Percentiles rank a stretch among this genome's conserved stretches.
phyloP scores from a whole-genome alignment of 2,329 filamentous ascomycete species.

The Orbilia quercus region DNA sequence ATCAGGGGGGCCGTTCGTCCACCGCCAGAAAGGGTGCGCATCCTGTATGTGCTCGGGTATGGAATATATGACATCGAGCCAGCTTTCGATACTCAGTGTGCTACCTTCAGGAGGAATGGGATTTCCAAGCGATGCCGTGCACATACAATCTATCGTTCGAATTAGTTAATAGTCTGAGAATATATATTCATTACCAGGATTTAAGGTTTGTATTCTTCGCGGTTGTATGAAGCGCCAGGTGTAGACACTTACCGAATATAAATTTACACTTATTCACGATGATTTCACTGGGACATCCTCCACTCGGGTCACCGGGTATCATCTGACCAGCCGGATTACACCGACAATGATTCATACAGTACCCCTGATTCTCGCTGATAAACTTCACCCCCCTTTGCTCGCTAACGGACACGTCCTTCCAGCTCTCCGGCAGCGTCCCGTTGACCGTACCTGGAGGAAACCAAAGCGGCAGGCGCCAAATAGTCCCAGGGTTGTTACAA shows the following conservation, averaged over 20 bases:
- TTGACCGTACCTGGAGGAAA: not conserved
- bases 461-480: not conserved
- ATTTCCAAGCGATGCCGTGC: not conserved
- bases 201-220: too few species aligned
- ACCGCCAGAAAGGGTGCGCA: not conserved
- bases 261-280: not conserved
- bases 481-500: not conserved
- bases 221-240: not conserved
- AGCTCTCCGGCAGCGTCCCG: not conserved
- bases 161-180: too few species aligned
- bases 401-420: not conserved
- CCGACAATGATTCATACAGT: not conserved
- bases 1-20: conserved; percentile 3
- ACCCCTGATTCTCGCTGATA: not conserved
- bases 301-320: not conserved
- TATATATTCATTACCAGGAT: too few species aligned
- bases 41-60: not conserved
- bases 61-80: not conserved
- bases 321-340: not conserved
- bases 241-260: not conserved
- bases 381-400: not conserved
- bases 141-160: not conserved
- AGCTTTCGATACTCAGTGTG: not conserved
- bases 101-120: not conserved
- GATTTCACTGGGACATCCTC: not conserved